Base-by-base conservation (phyloP, 2,329 filamentous ascomycete genomes). In the Lasiodiplodia theobromae region DNA sequence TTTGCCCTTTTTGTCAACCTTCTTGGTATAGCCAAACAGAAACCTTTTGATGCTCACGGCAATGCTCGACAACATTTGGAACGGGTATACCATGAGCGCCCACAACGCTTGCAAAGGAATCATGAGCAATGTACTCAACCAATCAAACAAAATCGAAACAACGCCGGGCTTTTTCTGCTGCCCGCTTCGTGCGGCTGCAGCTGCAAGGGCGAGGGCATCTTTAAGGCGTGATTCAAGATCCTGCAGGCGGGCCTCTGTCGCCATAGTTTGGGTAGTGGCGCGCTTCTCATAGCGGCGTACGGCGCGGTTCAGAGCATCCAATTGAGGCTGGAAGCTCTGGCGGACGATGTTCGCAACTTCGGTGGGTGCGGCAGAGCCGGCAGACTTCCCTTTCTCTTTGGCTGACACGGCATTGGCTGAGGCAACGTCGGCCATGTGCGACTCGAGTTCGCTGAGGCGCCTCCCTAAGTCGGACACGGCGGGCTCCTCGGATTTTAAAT, bases 241-340 rank as follows among this genome's bases (percentile, higher is more conserved):
- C 51, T 88, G 86, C 69, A 97, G 87, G 28, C 91, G 88, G 10
- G 89, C 87, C 71, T 97, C 93, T 2, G 90, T 92, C 75, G 95
- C 91, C 67, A 91, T 86, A 11, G 92, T 87, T 34, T 94, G 86
- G 8, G 94, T 84, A 0, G 91, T 91, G 4, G 91, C 89, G 74
- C 94, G 92, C 81, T 97, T 97, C 82, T 98, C 95, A 74, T 97
- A 97, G 44, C 93, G 89, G 23, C 95, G 88, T 54, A 98, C 91
- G 4, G 95, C 94, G 58, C 95, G 90, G 73, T 94, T 96, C 38
- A 98, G 83, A 0, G 93, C 92, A 74, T 97, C 94, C 6, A 98
- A 85, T 69, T 97, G 93, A 0, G 93, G 91, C 72, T 94, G 91
- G 12, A 95, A 84, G 34, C 84, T 82, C 69, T 87, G 88, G 52